phyloP scores from a whole-genome alignment of 2,329 filamentous ascomycete species.

The Pseudocercospora crystallina region DNA sequence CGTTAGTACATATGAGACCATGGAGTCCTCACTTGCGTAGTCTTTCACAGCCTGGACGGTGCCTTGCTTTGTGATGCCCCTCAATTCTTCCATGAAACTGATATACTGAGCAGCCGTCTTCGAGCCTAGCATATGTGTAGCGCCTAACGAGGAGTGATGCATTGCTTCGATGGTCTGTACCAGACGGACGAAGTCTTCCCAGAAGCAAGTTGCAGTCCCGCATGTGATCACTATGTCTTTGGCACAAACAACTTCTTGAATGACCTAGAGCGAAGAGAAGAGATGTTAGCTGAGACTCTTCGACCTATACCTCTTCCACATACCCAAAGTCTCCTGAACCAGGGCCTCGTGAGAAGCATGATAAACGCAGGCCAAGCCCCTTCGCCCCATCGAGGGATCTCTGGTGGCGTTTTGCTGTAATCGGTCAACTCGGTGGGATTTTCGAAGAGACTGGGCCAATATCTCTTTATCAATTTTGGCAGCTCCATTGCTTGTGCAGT shows the following conservation, averaged over 20 bases:
- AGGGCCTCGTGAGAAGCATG: constrained; percentile 16
- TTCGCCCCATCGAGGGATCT: constrained; percentile 16
- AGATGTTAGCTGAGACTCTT: neutral
- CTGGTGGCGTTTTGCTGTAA: constrained; percentile 13
- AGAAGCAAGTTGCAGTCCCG: constrained; percentile 14
- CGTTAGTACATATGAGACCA: constrained; percentile 16
- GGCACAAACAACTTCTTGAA: constrained; percentile 18
- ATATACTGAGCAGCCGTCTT: constrained; percentile 21
- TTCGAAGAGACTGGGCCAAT: constrained; percentile 18
- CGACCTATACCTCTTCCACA: too few relatives aligned
- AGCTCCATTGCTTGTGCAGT: constrained; percentile 19
- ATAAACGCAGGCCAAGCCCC: constrained; percentile 20
- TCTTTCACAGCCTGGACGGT: constrained; percentile 21
- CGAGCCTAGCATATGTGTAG: constrained; percentile 15
- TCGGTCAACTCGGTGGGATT: constrained; percentile 16
- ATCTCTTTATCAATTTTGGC: constrained; percentile 15
- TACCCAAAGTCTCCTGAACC: constrained; percentile 21
- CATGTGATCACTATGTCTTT: constrained; percentile 21
- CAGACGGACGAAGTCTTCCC: constrained; percentile 22
- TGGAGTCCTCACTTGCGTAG: constrained; percentile 18
- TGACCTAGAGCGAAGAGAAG: neutral
- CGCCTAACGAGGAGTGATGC: constrained; percentile 9
- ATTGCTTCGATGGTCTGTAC: constrained; percentile 13
- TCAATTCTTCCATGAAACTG: constrained; percentile 21
- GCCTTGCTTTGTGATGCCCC: constrained; percentile 17